Base-by-base conservation (phyloP, 495 filamentous ascomycete genomes). In the Evansstolkia leycettana region DNA sequence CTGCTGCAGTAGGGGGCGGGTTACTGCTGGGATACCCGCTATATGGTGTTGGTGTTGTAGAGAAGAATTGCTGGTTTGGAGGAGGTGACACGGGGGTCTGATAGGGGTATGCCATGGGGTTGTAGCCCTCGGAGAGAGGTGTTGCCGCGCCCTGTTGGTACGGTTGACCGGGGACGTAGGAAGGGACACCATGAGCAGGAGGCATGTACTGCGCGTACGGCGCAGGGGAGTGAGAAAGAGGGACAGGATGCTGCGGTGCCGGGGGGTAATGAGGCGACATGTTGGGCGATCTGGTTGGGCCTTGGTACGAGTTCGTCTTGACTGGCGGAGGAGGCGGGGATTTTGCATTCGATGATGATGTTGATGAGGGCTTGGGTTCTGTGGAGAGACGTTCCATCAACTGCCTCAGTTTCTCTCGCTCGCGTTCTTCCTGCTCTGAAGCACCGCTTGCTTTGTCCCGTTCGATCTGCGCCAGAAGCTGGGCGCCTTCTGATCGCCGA, bases 311-410 rank as follows among this genome's bases (percentile, higher is more conserved):
- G 44, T 53, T 54, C 16, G 60, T 50, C 31, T 66, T 56, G 28
- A 58, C 56, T 45, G 32, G 50, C 31, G 52, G 58, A 42, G 50
- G 64, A 30, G 57, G 75, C 40, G 57, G 64, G 40, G 54, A 67
- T 46, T 54, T 60, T 46, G 48, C 43, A 41, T 56, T 53, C 17
- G 59, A 53, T 13, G 57, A 56, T 23, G 67, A 56, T 12, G 59
- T 51, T 17, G 65, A 60, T 0, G 70, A 52, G 30, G 51, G 42
- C 17, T 65, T 65, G 7, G 72, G 67, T 37, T 86, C 81, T 54
- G 89, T 79, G 10, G 88, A 84, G 66, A 96, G 85, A 37, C 90
- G 80, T 50, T 95, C 90, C 90, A 98, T 96, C 33, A 96, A 61
- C 33, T 83, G 81, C 37, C 81, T 72, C 31, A 98, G 55, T 40